Percentiles rank a stretch among this genome's conserved stretches.
Evolutionary conservation across 202 grass and related monocot genomes (phyloP).

Genomic region (Zoysia matrella): DNA sequence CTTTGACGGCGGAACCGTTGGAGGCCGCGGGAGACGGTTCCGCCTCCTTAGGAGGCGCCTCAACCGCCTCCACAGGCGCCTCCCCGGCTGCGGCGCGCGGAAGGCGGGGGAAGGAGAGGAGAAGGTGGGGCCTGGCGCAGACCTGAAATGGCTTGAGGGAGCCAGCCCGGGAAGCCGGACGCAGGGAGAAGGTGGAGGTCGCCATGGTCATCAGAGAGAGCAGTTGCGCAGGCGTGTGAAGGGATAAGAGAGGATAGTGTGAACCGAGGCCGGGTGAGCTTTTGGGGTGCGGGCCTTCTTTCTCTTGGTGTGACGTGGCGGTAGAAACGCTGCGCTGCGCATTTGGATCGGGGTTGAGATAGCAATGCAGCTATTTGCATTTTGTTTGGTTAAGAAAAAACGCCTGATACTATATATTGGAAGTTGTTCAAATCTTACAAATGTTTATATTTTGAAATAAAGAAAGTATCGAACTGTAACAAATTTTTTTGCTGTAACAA

Average conservation of each 20-base stretch:
- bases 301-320: constrained; percentile 28
- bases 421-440: too few relatives aligned
- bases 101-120: constrained; percentile 30
- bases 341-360: neutral
- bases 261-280: too few relatives aligned
- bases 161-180: constrained; percentile 23
- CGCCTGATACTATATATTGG: too few relatives aligned
- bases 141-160: constrained; percentile 23
- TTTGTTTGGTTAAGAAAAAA: too few relatives aligned
- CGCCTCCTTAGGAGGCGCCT: constrained; percentile 39
- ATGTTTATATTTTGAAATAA: too few relatives aligned
- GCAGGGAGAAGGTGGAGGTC: constrained; percentile 56
- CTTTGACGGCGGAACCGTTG: constrained; percentile 48
- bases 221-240: neutral
- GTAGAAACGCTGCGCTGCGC: neutral
- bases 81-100: constrained; percentile 41
- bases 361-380: constrained; percentile 32
- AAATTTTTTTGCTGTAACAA: too few relatives aligned
- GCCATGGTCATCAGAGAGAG: constrained; percentile 49
- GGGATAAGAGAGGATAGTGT: constrained; percentile 29
- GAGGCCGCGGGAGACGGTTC: constrained; percentile 38
- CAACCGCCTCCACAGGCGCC: constrained; percentile 38
- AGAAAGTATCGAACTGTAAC: too few relatives aligned
- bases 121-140: neutral
- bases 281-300: neutral